phyloP scores from a whole-genome alignment of 371 early-diverging fungal genomes.

The Hamiltosporidium magnivora region DNA sequence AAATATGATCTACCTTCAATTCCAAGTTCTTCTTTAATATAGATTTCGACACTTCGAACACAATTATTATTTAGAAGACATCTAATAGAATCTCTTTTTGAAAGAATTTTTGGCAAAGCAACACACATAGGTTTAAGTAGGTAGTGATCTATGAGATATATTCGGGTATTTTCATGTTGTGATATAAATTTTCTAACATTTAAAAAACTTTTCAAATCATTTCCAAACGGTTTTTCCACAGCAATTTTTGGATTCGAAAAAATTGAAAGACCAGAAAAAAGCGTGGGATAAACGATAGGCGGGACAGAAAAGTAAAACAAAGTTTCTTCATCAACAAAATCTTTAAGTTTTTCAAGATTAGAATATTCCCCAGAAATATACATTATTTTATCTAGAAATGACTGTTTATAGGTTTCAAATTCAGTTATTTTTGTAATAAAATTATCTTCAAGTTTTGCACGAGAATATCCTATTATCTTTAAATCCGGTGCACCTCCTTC shows the following conservation, averaged over 20 bases:
- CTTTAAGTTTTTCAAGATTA: constrained; percentile 57
- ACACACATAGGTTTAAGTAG: constrained; percentile 48
- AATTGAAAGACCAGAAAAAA: constrained; percentile 59
- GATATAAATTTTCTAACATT: constrained; percentile 58
- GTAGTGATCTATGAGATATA: constrained; percentile 55
- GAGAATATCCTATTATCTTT: constrained; percentile 81
- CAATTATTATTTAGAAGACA: constrained; percentile 12
- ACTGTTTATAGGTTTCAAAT: constrained; percentile 58
- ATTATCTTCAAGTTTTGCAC: constrained; percentile 65
- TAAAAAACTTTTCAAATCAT: constrained; percentile 67
- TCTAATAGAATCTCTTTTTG: background rate
- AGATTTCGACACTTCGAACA: constrained; percentile 27
- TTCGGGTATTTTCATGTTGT: background rate
- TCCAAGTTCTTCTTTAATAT: constrained; percentile 46
- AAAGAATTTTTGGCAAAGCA: constrained; percentile 28
- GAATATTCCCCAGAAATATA: constrained; percentile 81
- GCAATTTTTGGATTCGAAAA: constrained; percentile 61
- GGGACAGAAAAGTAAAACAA: constrained; percentile 94
- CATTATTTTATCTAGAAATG: constrained; percentile 64
- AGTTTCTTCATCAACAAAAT: constrained; percentile 40
- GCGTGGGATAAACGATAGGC: constrained; percentile 74
- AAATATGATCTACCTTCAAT: constrained; percentile 52
- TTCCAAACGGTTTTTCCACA: constrained; percentile 97
- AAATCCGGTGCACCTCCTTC: constrained; percentile 58
- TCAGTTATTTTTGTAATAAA: constrained; percentile 65